These are phyloP conservation scores for Coemansia asiatica DNA, from an alignment of 192 early-diverging fungal genomes.

Conservation along the genomic window DNA sequence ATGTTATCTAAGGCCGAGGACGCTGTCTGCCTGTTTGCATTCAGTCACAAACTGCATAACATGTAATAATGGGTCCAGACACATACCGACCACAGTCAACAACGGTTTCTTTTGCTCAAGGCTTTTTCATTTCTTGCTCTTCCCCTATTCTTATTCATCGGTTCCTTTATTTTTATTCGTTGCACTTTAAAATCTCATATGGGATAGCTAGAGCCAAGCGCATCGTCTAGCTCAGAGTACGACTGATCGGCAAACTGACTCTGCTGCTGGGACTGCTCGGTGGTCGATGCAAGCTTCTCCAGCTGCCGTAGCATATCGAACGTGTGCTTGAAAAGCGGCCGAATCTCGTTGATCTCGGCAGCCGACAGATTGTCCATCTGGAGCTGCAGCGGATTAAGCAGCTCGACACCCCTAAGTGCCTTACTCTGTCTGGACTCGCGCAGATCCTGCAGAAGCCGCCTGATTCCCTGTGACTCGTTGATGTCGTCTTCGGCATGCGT, in stretches of 20 bases:
- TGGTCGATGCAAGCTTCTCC: constrained; percentile 27
- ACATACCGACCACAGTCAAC: too few relatives aligned
- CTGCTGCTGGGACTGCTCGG: constrained; percentile 20
- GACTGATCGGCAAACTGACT: constrained; percentile 39
- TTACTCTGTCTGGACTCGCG: constrained; percentile 82
- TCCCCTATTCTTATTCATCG: too few relatives aligned
- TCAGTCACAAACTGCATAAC: background rate
- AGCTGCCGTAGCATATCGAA: constrained; percentile 62
- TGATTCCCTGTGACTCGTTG: constrained; percentile 66
- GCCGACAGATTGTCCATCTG: constrained; percentile 83
- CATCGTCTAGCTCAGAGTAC: constrained; percentile 29
- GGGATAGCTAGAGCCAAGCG: constrained; percentile 16
- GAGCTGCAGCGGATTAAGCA: constrained; percentile 66
- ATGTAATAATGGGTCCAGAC: background rate
- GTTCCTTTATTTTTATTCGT: background rate
- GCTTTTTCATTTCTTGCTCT: too few relatives aligned
- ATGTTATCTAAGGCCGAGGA: too few relatives aligned
- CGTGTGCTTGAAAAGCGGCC: constrained; percentile 83
- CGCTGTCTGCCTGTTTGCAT: background rate
- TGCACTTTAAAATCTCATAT: background rate
- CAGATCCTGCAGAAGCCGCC: constrained; percentile 79
- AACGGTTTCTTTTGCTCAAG: too few relatives aligned
- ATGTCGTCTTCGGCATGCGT: constrained; percentile 84
- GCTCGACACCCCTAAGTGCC: constrained; percentile 66
- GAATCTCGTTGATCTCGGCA: constrained; percentile 90